Evolutionary conservation across 768 basidiomycete genomes (phyloP), one percentile per base, ranked within the genome.

Genomic region (Trametes cingulata): DNA sequence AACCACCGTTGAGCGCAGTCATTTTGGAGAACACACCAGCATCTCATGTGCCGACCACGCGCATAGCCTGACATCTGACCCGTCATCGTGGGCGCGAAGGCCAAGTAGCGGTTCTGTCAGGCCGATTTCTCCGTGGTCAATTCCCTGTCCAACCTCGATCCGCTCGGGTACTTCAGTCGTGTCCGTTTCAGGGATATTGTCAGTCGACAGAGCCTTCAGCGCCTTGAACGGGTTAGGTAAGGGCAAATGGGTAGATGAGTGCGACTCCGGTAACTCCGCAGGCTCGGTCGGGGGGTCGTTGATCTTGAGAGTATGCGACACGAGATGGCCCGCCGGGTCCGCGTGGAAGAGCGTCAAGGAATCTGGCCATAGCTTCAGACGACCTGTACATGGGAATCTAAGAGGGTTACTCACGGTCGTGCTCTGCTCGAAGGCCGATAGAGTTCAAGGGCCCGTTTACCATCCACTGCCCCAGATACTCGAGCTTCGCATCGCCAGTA

Each of bases 171-270:
- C 54, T 35, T 57, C 61, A 61, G 45, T 66, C 62, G 61, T 66
- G 29, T 45, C 58, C 60, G 57, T 72, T 65, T 33, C 68, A 39
- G 62, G 40, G 3, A 82, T 51, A 52, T 77, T 75, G 29, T 88
- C 87, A 0, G 76, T 66, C n/a, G 83, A 82, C n/a, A 69, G 76
- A 25, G 74, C 74, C 55, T 77, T 76, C 14, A 83, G 76, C 1
- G 77, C 74, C 68, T 85, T 91, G 76, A 91, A 85, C 3, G 85
- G 80, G 60, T 85, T 87, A 7, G 86, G 77, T n/a, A 88, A 72
- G 0, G 78, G 76, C n/a, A 84, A 69, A 35, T 64, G 52, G 36
- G 72, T 69, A 48, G 62, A 68, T 40, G 62, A 62, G 39, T 73
- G 67, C 46, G 75, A 67, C 24, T 77, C 75, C 19, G 71, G 51